Evolutionary conservation across 805 yeast species (phyloP), one percentile per base, ranked within the genome.

Genomic region (Candida rishiriensis): DNA sequence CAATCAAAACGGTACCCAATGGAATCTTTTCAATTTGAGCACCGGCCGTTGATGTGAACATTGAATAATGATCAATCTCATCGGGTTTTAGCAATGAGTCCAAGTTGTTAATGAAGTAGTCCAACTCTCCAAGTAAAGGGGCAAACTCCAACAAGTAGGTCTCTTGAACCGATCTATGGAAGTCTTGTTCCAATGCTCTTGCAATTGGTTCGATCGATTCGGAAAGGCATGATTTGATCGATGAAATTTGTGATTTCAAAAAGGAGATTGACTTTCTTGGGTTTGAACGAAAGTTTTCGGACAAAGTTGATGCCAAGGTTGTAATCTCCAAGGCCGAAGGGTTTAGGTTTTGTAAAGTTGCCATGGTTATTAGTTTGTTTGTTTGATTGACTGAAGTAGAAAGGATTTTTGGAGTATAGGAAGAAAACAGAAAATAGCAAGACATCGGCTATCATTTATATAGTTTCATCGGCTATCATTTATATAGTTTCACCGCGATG

Each of bases 1-100:
- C 79, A 40, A 91, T 71, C 47, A 89, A 72, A 3, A 84, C 84
- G 2, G 76, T 74, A 4, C 97, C 98, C 21, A 72, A 43, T 5
- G 83, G 72, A 11, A 68, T 68, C 39, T 58, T 63, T 43, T 75
- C 76, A 15, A 70, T 54, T 10, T 50, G 34, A 7, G 49, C 36
- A 17, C 48, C 40, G 9, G 55, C 36, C 2, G 64, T 53, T n/a
- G 59, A 42, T 42, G 53, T 65, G 46, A 45, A 29, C 2, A 70
- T 40, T 1, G 81, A 72, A 32, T 65, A 43, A 42, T 62, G 66
- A 10, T 57, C 50, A 2, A 71, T 71, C 5, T 59, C 53, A 44
- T 72, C 72, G 1, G 82, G 82, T 51, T 75, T 76, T 28, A 75
- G 66, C 85, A 95, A 83, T 36, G 69, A 65, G 42, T 75, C 72